Conservation (phyloP, 1,139 yeast genomes). For the Trichomonascaceae sp. region DNA sequence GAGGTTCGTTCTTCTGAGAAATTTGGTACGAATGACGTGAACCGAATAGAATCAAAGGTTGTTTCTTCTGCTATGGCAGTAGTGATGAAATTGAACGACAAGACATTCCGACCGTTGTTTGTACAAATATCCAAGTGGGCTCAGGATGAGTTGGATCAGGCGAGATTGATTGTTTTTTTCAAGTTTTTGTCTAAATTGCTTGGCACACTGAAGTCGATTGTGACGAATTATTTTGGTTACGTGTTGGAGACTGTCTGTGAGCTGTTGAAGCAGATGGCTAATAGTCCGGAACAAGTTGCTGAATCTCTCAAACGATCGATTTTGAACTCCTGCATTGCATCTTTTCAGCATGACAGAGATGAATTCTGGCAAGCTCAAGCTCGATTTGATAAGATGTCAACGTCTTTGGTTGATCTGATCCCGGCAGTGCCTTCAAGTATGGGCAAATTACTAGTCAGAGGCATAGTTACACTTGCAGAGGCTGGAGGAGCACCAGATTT, state of each 20-base stretch:
- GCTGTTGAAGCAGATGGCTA: constrained; percentile 36
- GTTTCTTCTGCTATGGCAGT: constrained; percentile 67
- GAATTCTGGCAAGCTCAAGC: constrained; percentile 92
- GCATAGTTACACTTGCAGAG: constrained; percentile 69
- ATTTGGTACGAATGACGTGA: constrained; percentile 67
- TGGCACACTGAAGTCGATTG: constrained; percentile 75
- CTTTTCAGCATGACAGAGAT: constrained; percentile 84
- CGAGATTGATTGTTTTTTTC: constrained; percentile 56
- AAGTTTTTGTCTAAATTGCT: constrained; percentile 81
- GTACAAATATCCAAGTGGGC: constrained; percentile 93
- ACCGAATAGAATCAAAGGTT: constrained; percentile 73
- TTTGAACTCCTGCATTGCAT: constrained; percentile 62
- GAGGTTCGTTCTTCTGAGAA: constrained; percentile 48
- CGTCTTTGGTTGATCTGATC: constrained; percentile 61
- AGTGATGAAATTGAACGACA: constrained; percentile 89
- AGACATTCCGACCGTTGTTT: constrained; percentile 86
- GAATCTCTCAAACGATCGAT: constrained; percentile 62
- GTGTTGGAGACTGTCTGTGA: constrained; percentile 64
- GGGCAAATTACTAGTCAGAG: constrained; percentile 58
- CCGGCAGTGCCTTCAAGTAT: constrained; percentile 60
- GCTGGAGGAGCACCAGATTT: constrained; percentile 73
- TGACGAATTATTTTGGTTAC: constrained; percentile 84
- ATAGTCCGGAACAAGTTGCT: constrained; percentile 11
- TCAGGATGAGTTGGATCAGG: constrained; percentile 57
- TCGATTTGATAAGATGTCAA: constrained; percentile 67